Conservation (phyloP, 345 rosid genomes). For the Heritiera littoralis region DNA sequence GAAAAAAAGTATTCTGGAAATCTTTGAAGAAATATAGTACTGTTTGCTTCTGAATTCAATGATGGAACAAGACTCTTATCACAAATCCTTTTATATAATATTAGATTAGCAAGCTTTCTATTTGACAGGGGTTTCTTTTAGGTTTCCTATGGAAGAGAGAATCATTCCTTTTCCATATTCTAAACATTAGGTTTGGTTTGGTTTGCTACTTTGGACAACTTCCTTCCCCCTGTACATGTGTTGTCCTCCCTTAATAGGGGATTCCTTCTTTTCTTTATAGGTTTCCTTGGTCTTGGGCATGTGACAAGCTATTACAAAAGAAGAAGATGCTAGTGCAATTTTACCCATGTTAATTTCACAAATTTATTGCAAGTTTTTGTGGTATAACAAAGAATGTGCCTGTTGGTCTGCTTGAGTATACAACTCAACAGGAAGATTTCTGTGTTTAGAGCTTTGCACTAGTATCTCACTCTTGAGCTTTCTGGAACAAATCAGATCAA, state of each 20-base stretch:
- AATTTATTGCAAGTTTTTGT: too few relatives aligned
- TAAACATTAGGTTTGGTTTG: neutral
- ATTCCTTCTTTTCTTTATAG: neutral
- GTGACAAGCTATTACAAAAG: neutral
- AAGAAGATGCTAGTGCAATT: neutral
- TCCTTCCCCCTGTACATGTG: neutral
- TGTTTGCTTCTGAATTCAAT: neutral
- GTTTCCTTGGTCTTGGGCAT: slow-evolving; percentile 8
- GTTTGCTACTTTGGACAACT: slow-evolving; percentile 1
- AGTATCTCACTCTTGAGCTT: neutral
- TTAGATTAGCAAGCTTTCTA: neutral
- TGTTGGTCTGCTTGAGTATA: too few relatives aligned
- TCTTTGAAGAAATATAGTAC: neutral
- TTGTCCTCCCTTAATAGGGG: neutral
- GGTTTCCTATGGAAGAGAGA: slow-evolving; percentile 9
- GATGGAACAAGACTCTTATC: neutral
- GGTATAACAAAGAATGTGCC: too few relatives aligned
- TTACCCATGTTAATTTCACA: neutral
- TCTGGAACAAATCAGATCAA: neutral
- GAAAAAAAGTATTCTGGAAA: neutral
- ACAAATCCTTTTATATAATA: too few relatives aligned
- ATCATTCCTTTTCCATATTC: slow-evolving; percentile 11
- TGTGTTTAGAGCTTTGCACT: neutral
- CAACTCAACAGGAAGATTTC: neutral
- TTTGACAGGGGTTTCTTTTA: neutral